Evolutionary conservation across 1,284 basidiomycete species (phyloP), one percentile per base, ranked within the genome.

Genomic region (Naganishia liquefaciens): DNA sequence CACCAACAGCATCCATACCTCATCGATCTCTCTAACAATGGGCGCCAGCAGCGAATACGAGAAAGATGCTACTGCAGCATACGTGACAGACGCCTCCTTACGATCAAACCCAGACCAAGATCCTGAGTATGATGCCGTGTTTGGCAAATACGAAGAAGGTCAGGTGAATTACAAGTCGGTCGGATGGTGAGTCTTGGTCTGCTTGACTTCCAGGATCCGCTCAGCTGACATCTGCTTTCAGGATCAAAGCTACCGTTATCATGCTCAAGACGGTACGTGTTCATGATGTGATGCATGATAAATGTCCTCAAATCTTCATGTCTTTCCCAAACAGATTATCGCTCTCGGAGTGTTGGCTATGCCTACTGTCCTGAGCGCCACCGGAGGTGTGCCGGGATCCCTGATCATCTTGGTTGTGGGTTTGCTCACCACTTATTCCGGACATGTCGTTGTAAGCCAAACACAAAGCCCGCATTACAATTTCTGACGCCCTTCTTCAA

Each of bases 111-210:
- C 23, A 5, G 33, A 46, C 6, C 43, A 65, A 28, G 63, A 64
- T 19, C 30, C 62, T 2, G 68, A 71, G 2, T 62, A 68, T 64
- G 73, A 75, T 66, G 72, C 71, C 23, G 72, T 73, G 27, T 75
- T 73, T 54, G 72, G 72, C 25, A 67, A 67, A 44, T 54, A 63
- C 21, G 68, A 68, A 33, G 74, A 74, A 62, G 74, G 74, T 11
- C 61, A 70, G 42, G 71, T 73, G 47, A 57, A 74, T 64, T 74
- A 73, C 64, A 69, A 66, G 53, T 73, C 70, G n/a, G 73, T 73
- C 21, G 72, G 74, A 63, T 74, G 72, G 73, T 75, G 49, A 68
- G 73, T 71, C 10, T n/a, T n/a, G 33, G 7, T 37, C 13, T 13
- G 13, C 33, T 7, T 37, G 10, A 13, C 33, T 13, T 37, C 10